Evolutionary conservation across 2,329 filamentous ascomycete genomes (phyloP).

Genomic region (Calonectria hawksworthii): DNA sequence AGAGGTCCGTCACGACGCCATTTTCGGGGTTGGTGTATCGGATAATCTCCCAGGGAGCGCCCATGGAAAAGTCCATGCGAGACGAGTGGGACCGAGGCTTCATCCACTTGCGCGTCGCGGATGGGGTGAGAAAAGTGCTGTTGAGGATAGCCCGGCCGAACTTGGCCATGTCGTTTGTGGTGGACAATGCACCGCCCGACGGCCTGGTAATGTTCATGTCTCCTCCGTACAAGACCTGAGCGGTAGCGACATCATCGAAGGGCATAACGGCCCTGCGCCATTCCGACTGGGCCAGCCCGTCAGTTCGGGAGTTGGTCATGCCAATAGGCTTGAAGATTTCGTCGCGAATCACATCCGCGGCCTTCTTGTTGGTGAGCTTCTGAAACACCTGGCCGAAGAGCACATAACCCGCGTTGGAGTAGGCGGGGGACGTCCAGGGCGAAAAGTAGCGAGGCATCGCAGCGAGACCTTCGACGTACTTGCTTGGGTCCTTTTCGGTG

Average conservation of each 20-base stretch:
- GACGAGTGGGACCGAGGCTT: slow-evolving; percentile 57
- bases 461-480: slow-evolving; percentile 3
- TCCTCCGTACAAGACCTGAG: not conserved
- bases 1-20: slow-evolving; percentile 52
- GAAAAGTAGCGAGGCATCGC: slow-evolving; percentile 15
- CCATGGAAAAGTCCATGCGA: slow-evolving; percentile 54
- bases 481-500: not conserved
- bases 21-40: slow-evolving; percentile 53
- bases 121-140: slow-evolving; percentile 49
- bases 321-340: slow-evolving; percentile 29
- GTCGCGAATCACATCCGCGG: slow-evolving; percentile 10
- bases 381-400: slow-evolving; percentile 22
- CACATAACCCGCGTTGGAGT: slow-evolving; percentile 32
- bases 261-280: slow-evolving; percentile 11
- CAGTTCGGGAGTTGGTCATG: slow-evolving; percentile 17
- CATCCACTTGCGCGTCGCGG: slow-evolving; percentile 55
- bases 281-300: not conserved
- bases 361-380: slow-evolving; percentile 21
- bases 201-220: slow-evolving; percentile 13
- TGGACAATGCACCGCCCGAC: slow-evolving; percentile 29
- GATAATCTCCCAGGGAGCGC: slow-evolving; percentile 57
- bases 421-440: slow-evolving; percentile 25
- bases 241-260: not conserved
- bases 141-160: slow-evolving; percentile 33
- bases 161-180: slow-evolving; percentile 34